These are phyloP conservation scores for Verticillium longisporum DNA, from an alignment of 2,329 filamentous ascomycete species.

Conservation along the genomic window DNA sequence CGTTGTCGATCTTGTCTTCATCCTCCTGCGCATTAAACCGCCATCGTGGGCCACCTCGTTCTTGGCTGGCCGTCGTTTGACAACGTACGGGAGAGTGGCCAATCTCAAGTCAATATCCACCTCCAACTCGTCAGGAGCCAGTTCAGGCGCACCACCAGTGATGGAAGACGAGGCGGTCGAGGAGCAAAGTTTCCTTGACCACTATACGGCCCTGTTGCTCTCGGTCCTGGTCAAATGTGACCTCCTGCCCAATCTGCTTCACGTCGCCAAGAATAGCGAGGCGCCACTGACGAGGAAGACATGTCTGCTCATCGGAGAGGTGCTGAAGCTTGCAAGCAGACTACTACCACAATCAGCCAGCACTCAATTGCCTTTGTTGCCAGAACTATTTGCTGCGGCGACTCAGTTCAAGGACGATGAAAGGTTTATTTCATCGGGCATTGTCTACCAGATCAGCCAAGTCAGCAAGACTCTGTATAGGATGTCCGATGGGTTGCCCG, in stretches of 20 bases:
- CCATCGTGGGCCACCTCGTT: conserved; percentile 94
- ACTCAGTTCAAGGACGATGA: conserved; percentile 64
- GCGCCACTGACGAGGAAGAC: conserved; percentile 76
- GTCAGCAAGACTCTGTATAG: conserved; percentile 89
- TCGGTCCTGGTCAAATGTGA: conserved; percentile 80
- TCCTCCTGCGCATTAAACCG: conserved; percentile 77
- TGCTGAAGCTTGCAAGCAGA: conserved; percentile 81
- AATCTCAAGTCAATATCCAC: conserved; percentile 62
- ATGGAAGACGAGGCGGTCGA: conserved; percentile 54
- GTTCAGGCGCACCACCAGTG: conserved; percentile 22
- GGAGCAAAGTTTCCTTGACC: conserved; percentile 81
- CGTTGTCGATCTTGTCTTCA: conserved; percentile 81
- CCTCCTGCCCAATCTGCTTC: conserved; percentile 54
- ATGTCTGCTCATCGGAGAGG: conserved; percentile 83
- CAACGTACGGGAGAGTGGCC: conserved; percentile 91
- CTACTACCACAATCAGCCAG: conserved; percentile 79
- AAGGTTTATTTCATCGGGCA: conserved; percentile 76
- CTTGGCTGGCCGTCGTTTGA: conserved; percentile 82
- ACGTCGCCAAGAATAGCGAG: conserved; percentile 61
- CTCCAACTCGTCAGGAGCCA: neutral
- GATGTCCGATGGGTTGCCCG: conserved; percentile 45
- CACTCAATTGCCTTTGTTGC: conserved; percentile 77
- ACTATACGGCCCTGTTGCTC: conserved; percentile 85
- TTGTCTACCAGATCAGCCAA: conserved; percentile 96
- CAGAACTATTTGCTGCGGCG: conserved; percentile 74